Conservation (phyloP, 176 grass and related monocot genomes). For the Bothriochloa decipiens region DNA sequence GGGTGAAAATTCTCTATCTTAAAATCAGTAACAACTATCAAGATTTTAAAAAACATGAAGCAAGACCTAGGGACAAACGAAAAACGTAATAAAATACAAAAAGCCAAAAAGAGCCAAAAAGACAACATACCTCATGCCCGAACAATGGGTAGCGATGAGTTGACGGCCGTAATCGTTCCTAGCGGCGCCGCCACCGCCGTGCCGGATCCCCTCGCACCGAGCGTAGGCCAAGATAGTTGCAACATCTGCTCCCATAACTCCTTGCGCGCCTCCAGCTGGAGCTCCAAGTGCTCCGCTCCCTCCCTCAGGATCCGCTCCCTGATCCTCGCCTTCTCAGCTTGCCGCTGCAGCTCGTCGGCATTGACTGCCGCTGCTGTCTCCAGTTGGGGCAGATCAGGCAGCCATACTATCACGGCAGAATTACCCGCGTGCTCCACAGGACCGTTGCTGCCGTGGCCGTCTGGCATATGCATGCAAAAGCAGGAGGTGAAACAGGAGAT, state of each 20-base stretch:
- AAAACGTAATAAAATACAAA: not conserved
- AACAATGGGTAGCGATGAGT: not conserved
- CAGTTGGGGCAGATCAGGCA: not conserved
- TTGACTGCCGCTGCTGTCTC: not conserved
- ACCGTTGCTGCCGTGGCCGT: no score
- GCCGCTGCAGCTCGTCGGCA: slow-evolving; percentile 14
- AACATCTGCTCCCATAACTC: slow-evolving; percentile 33
- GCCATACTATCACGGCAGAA: no score
- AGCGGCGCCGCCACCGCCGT: not conserved
- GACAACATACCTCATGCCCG: not conserved
- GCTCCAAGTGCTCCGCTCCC: slow-evolving; percentile 4
- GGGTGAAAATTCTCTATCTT: no score
- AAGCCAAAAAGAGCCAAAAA: no score
- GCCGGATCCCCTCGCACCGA: not conserved
- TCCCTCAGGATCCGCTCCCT: slow-evolving; percentile 43
- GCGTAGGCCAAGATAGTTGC: not conserved
- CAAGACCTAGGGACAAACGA: no score
- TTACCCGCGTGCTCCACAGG: not conserved
- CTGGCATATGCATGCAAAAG: not conserved
- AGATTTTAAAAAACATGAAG: no score
- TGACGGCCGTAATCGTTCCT: no score
- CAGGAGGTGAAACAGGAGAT: not conserved
- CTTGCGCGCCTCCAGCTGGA: slow-evolving; percentile 40
- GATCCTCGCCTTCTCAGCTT: slow-evolving; percentile 35
- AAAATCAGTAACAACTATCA: no score